A percentile compares a stretch with the other conserved stretches of the same genome.
Evolutionary conservation across 495 filamentous ascomycete species (phyloP).

Genomic region (Penicillium taxi): DNA sequence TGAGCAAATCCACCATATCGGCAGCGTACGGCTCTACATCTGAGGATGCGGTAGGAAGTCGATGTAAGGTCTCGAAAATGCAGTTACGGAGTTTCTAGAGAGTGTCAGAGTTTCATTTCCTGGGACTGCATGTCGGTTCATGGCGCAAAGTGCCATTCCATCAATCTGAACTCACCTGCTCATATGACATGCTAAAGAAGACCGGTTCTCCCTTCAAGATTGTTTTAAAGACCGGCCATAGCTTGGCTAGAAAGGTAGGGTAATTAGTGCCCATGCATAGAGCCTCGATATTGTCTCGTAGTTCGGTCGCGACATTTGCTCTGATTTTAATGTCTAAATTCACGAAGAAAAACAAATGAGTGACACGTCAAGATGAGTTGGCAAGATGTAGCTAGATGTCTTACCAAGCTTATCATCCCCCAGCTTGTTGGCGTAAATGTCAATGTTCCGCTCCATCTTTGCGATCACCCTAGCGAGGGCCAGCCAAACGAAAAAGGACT

Average conservation of each 20-base stretch:
- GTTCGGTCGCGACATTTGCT: constrained; percentile 64
- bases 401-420: constrained; percentile 52
- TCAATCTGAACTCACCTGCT: constrained; percentile 52
- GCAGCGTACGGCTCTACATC: constrained; percentile 84
- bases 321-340: constrained; percentile 63
- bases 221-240: constrained; percentile 83
- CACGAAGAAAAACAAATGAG: constrained; percentile 7
- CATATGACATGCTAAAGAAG: constrained; percentile 77
- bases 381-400: too few relatives aligned
- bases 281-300: constrained; percentile 79
- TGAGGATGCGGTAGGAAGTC: constrained; percentile 70
- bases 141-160: constrained; percentile 2
- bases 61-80: constrained; percentile 87
- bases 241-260: constrained; percentile 65
- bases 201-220: constrained; percentile 82
- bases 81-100: constrained; percentile 79
- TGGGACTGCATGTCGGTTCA: neutral
- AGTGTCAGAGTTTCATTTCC: constrained; percentile 6
- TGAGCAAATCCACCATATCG: constrained; percentile 78
- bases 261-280: constrained; percentile 60
- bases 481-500: constrained; percentile 15
- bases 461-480: constrained; percentile 21
- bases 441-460: constrained; percentile 48
- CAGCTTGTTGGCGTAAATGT: constrained; percentile 53
- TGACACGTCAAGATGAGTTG: too few relatives aligned